Percentiles rank a stretch among this genome's conserved stretches.
These are phyloP conservation scores for Erucastrum elatum DNA, from an alignment of 345 rosid genomes.

Conservation along the genomic window DNA sequence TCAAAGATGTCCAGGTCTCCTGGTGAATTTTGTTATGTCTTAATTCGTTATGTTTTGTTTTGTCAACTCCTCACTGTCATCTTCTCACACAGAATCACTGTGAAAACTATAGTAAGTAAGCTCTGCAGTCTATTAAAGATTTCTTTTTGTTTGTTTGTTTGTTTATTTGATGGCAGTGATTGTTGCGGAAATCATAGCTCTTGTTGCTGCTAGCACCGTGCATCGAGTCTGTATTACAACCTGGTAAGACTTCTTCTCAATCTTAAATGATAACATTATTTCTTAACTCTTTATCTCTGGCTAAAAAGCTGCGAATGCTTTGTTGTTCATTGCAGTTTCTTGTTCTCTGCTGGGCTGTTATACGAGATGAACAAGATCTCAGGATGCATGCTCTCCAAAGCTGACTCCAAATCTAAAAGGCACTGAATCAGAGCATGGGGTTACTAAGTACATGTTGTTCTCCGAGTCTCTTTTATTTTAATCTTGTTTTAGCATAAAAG, in stretches of 20 bases:
- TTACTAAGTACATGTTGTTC: neutral
- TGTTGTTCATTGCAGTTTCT: slow-evolving; percentile 53
- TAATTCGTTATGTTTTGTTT: too few species aligned
- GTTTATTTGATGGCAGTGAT: slow-evolving; percentile 51
- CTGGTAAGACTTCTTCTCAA: slow-evolving; percentile 49
- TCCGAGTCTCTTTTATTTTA: neutral
- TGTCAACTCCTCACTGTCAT: too few species aligned
- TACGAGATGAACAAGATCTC: slow-evolving; percentile 82
- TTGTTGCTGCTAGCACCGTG: slow-evolving; percentile 74
- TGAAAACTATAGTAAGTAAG: too few species aligned
- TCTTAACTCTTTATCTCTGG: neutral
- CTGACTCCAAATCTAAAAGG: slow-evolving; percentile 61
- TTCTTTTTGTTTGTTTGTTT: too few species aligned
- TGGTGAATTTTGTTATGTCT: too few species aligned
- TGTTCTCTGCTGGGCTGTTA: slow-evolving; percentile 69
- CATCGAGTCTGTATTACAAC: slow-evolving; percentile 82
- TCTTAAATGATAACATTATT: neutral
- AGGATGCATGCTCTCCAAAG: slow-evolving; percentile 48
- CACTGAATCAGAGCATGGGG: slow-evolving; percentile 28
- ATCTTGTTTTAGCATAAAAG: neutral
- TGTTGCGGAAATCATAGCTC: slow-evolving; percentile 65
- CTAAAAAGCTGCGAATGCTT: neutral
- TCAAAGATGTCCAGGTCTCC: too few species aligned
- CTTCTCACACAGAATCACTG: too few species aligned
- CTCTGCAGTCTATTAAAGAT: too few species aligned